Conservation (phyloP, 129 eudicot genomes). For the Lactuca sativa region DNA sequence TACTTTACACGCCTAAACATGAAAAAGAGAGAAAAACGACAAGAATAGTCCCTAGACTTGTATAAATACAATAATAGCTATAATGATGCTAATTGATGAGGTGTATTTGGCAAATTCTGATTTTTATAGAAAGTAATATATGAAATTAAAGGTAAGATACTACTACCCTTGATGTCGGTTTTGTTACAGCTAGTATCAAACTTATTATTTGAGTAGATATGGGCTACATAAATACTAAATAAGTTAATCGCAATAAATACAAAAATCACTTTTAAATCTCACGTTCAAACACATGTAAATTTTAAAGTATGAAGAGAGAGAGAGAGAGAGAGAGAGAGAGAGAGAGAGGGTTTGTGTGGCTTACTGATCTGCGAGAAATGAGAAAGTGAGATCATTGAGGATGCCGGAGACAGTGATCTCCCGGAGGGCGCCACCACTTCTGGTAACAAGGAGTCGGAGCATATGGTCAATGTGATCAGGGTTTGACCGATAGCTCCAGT, state of each 20-base stretch:
- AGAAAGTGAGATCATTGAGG: constrained; percentile 44
- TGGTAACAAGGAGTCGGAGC: constrained; percentile 51
- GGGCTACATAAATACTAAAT: neutral
- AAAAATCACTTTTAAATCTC: neutral
- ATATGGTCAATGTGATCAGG: constrained; percentile 52
- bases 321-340: neutral
- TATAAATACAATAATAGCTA: neutral
- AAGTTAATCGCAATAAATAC: neutral
- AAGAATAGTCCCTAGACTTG: neutral
- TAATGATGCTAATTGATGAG: neutral
- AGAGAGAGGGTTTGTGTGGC: constrained; percentile 12
- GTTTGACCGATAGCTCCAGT: constrained; percentile 52
- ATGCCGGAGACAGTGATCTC: constrained; percentile 61
- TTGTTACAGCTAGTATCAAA: neutral
- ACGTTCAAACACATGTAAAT: neutral
- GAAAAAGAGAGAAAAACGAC: neutral
- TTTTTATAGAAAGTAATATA: too few species aligned
- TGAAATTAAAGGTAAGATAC: too few species aligned
- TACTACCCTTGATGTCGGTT: too few species aligned
- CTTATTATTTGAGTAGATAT: neutral
- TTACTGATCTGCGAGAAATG: constrained; percentile 76
- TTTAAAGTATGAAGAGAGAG: neutral
- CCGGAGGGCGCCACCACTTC: constrained; percentile 53
- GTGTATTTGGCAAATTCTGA: too few species aligned
- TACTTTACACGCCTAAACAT: neutral